phyloP scores from a whole-genome alignment of 495 filamentous ascomycete genomes.

The Penicillium egyptiacum region DNA sequence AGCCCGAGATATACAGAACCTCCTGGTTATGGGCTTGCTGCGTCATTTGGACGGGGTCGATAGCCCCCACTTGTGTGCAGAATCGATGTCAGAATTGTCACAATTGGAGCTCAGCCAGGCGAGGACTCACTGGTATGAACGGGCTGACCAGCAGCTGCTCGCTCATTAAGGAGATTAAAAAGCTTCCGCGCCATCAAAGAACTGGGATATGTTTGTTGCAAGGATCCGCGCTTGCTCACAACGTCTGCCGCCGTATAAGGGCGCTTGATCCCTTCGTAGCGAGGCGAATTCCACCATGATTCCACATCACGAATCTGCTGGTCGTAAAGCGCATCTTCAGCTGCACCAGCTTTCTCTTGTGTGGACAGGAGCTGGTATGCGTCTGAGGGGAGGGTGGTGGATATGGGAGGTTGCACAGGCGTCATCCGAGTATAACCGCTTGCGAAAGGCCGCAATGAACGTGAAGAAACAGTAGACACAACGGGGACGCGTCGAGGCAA shows the following conservation, averaged over 20 bases:
- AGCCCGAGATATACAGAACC: conserved; percentile 91
- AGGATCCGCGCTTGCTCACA: conserved; percentile 84
- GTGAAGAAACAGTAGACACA: conserved; percentile 23
- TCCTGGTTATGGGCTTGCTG: conserved; percentile 97
- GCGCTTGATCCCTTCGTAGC: conserved; percentile 85
- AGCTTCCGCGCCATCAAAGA: conserved; percentile 92
- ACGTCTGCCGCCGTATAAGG: conserved; percentile 90
- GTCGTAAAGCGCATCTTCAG: conserved; percentile 80
- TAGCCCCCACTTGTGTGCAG: conserved; percentile 78
- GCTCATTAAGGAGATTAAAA: conserved; percentile 79
- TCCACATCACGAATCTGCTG: conserved; percentile 79
- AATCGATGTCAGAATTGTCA: conserved; percentile 14
- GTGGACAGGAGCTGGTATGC: conserved; percentile 78
- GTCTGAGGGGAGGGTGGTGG: conserved; percentile 62
- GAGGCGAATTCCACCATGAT: conserved; percentile 80
- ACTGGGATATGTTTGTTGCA: conserved; percentile 85
- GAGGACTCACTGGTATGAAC: conserved; percentile 77
- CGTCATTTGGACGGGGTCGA: conserved; percentile 98
- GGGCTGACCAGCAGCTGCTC: conserved; percentile 72
- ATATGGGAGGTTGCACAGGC: conserved; percentile 53
- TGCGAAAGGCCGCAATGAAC: conserved; percentile 41
- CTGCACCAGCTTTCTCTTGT: conserved; percentile 65
- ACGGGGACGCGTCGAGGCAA: conserved; percentile 34
- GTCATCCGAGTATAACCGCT: conserved; percentile 50
- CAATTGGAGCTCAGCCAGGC: neutral